Evolutionary conservation across 1,284 basidiomycete genomes (phyloP), one percentile per base, ranked within the genome.

Genomic region (Butyriboletus appendiculatus): DNA sequence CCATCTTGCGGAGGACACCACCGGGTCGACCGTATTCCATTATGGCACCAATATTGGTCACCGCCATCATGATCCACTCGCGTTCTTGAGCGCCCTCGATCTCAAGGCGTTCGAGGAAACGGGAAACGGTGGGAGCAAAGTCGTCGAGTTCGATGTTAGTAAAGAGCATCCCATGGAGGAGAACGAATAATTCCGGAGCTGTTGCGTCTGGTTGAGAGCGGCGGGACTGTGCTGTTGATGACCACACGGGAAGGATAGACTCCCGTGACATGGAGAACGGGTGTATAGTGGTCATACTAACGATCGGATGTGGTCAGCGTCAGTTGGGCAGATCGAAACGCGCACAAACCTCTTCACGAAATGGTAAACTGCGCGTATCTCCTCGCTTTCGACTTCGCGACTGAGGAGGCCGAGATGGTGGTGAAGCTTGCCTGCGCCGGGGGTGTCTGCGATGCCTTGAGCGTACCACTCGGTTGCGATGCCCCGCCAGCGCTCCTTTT

Each of bases 1-100:
- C 78, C 30, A 79, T 77, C 56, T 81, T 85, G 51, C 84, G 80
- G 33, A 98, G 74, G 3, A 93, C 71, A 4, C 92, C 86, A 12
- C 79, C 81, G 1, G 86, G 79, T n/a, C 85, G 79, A 28, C 96
- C 95, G 63, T 96, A 98, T 73, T 98, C 94, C 61, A 98, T 76
- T 14, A 97, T 70, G 0, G 90, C 82, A 5, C 85, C 81, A 18
- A 98, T 79, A 69, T 96, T 97, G 64, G 92, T 78, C 34, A 88
- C 76, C 0, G 84, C 95, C 90, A 98, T 96, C 88, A 96, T 94
- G 62, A 93, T 90, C 96, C 96, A 99, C 58, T 94, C 91, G 22
- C 89, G 85, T 67, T 94, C 93, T 49, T 92, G 84, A 3, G 84
- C 81, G 53, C 85, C 85, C 63, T 91, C 86, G 45, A 96, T 87